A percentile compares a stretch with the other conserved stretches of the same genome.
phyloP scores from a whole-genome alignment of 225 moss, liverwort and hornwort species.

The Pseudoscleropodium purum region DNA sequence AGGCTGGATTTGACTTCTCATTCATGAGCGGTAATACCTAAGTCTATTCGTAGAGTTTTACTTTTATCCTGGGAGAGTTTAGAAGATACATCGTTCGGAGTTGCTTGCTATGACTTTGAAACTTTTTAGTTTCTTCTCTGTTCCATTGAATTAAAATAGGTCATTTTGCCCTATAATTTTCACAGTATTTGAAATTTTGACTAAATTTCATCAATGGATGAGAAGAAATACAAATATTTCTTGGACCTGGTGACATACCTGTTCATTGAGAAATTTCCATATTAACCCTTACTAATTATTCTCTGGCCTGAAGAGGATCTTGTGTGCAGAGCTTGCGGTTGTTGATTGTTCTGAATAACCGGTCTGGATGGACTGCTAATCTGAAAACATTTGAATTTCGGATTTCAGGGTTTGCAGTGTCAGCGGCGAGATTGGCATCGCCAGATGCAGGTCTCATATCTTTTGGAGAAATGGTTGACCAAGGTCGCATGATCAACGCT shows the following conservation, averaged over 20 bases:
- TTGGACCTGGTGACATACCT: neutral
- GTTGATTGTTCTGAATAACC: neutral
- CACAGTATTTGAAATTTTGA: neutral
- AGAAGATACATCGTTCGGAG: neutral
- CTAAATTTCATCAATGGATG: neutral
- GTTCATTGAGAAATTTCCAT: neutral
- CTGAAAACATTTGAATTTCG: neutral
- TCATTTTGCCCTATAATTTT: neutral
- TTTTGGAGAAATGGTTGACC: constrained; percentile 89
- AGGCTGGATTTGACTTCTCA: constrained; percentile 65
- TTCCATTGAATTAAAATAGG: neutral
- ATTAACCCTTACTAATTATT: neutral
- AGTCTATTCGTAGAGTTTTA: neutral
- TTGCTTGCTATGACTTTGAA: neutral
- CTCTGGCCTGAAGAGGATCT: neutral
- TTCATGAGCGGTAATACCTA: constrained; percentile 71
- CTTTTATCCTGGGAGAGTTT: neutral
- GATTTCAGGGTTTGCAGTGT: constrained; percentile 67
- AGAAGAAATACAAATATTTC: neutral
- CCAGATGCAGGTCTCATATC: constrained; percentile 91
- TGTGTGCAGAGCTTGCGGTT: neutral
- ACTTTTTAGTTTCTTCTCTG: neutral
- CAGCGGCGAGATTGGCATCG: constrained; percentile 69
- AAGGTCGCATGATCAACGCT: constrained; percentile 73
- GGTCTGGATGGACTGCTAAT: neutral